Conservation (phyloP, 2,329 filamentous ascomycete species). For the Claviceps capensis region DNA sequence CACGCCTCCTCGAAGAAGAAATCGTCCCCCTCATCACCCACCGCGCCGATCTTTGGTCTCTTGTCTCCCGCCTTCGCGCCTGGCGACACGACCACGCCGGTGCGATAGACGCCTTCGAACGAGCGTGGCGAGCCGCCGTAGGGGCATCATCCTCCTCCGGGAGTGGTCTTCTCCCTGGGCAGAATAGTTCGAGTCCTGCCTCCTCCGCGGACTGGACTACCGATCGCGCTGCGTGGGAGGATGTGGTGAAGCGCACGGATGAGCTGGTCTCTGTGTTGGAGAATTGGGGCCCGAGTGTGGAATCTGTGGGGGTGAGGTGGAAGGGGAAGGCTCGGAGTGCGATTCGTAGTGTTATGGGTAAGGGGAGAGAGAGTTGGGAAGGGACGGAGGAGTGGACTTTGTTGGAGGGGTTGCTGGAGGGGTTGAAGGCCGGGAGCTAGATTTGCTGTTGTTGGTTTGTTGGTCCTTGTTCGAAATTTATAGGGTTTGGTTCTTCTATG, state of each 20-base stretch:
- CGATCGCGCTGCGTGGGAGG: slow-evolving; percentile 51
- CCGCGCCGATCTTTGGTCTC: slow-evolving; percentile 61
- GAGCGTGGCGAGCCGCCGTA: slow-evolving; percentile 67
- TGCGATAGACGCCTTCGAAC: slow-evolving; percentile 74
- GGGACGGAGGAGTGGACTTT: slow-evolving; percentile 53
- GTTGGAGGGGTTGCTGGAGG: slow-evolving; percentile 42
- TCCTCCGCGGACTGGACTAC: slow-evolving; percentile 27
- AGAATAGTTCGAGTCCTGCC: slow-evolving; percentile 1
- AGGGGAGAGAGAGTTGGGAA: slow-evolving; percentile 73
- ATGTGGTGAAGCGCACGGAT: slow-evolving; percentile 64
- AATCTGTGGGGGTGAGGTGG: slow-evolving; percentile 67
- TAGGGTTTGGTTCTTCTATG: neutral
- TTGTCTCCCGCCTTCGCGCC: slow-evolving; percentile 56
- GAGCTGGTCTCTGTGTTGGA: slow-evolving; percentile 74
- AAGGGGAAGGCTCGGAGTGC: slow-evolving; percentile 78
- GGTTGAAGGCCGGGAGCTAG: slow-evolving; percentile 26
- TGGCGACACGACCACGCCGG: slow-evolving; percentile 59
- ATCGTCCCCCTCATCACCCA: slow-evolving; percentile 75
- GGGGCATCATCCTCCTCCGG: slow-evolving; percentile 37
- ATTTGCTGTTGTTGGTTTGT: neutral
- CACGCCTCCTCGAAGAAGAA: slow-evolving; percentile 58
- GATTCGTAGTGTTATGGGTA: slow-evolving; percentile 68
- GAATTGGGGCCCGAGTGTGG: slow-evolving; percentile 54
- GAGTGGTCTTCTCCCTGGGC: slow-evolving; percentile 29
- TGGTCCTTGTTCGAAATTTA: neutral